Base-by-base conservation (phyloP, 176 grass and related monocot species). In the Avena eriantha region DNA sequence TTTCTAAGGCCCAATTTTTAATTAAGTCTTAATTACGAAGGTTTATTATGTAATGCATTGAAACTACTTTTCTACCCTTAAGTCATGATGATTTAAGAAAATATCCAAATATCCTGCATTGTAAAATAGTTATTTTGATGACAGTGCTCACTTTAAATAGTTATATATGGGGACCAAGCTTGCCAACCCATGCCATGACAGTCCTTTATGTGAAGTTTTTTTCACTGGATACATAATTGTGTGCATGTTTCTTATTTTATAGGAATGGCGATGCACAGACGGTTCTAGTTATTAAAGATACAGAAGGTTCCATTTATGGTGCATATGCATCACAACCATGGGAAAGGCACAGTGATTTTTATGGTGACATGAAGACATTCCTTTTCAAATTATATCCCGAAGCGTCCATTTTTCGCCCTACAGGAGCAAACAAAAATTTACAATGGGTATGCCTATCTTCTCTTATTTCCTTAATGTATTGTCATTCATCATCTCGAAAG, bases 321-420 rank as follows among this genome's bases (percentile, higher is more conserved):
- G 97, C 92, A 86, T 98, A 91, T 70, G 94, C 94, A 76, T 96
- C 97, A 82, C 97, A 94, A 64, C 92, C 87, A 58, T 98, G 97
- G 97, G 92, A 94, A 87, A 91, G 84, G 48, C 90, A 93, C 77
- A 94, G 90, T 85, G 94, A 98, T 91, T 98, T 96, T 77, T 98
- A 96, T 78, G 97, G 94, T 76, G 94, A 94, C 82, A 93, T 98
- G 97, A 98, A 94, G 89, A 94, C 90, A 48, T 98, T 94, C 87
- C 88, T 98, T 51, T 98, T 94, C 90, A 93, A 98, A 83, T 85
- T 96, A 66, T 88, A 90, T 76, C 97, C 94, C 60, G 59, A 90
- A 88, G 84, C 94, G 8, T 96, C 92, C 69, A 93, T 94, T 86
- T 98, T 91, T 57, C 88, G 90, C 35, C 97, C 97, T 86, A 96